Conservation (phyloP, 805 yeast species). For the Starmerella powellii region DNA sequence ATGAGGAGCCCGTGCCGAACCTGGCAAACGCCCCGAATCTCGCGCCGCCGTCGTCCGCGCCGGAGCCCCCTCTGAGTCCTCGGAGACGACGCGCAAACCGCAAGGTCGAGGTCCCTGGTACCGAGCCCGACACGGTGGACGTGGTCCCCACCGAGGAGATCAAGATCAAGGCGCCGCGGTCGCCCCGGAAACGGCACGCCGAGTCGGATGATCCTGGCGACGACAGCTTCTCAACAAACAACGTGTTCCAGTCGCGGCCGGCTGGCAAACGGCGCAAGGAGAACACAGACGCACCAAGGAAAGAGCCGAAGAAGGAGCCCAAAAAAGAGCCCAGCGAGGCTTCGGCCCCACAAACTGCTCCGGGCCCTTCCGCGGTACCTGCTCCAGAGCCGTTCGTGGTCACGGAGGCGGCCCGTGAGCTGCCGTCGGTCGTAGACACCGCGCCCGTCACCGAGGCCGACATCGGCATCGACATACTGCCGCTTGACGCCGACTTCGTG, state of each 20-base stretch:
- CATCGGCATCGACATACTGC: slow-evolving; percentile 1
- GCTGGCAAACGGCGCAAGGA: slow-evolving; percentile 8
- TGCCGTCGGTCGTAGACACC: neutral
- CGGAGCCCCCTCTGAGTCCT: slow-evolving; percentile 8
- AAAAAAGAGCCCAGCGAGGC: no score
- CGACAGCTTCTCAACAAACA: slow-evolving; percentile 17
- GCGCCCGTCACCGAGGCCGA: slow-evolving; percentile 6
- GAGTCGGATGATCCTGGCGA: slow-evolving; percentile 5
- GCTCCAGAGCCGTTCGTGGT: no score
- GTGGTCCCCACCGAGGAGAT: slow-evolving; percentile 6
- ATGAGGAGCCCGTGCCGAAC: neutral
- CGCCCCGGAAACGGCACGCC: slow-evolving; percentile 8
- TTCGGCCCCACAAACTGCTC: no score
- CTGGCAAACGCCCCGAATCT: neutral
- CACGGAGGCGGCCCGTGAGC: no score
- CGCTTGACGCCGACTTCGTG: slow-evolving; percentile 3
- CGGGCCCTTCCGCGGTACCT: no score
- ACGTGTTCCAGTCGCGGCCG: slow-evolving; percentile 20
- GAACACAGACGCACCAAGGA: slow-evolving; percentile 3
- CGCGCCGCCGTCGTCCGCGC: slow-evolving; percentile 3
- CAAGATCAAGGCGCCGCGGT: slow-evolving; percentile 13
- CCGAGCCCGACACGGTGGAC: slow-evolving; percentile 1
- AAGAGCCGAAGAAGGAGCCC: neutral
- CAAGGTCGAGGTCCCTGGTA: slow-evolving; percentile 10
- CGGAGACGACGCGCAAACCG: slow-evolving; percentile 12